Conservation (phyloP, 1,284 basidiomycete species). For the Binderoboletus segoi region DNA sequence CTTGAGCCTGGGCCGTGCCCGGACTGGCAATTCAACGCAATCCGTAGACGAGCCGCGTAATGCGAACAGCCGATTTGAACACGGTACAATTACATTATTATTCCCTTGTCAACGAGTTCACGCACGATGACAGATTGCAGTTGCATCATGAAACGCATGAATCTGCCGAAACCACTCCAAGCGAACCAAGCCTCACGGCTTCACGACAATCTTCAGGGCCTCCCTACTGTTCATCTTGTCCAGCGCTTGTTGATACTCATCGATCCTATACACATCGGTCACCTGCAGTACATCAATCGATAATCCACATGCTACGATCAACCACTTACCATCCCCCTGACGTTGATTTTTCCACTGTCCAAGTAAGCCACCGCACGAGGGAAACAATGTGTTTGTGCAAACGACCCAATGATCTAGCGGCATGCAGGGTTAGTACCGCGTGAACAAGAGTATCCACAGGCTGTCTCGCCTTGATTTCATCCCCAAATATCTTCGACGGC, state of each 20-base stretch:
- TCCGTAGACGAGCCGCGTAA: background rate
- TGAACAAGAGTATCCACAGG: background rate
- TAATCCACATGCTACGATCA: background rate
- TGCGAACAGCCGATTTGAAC: no score
- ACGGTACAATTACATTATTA: background rate
- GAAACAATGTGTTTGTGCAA: conserved; percentile 84
- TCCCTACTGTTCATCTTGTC: conserved; percentile 79
- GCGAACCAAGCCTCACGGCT: conserved; percentile 34
- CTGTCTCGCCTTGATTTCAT: conserved; percentile 66
- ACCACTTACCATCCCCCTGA: conserved; percentile 72
- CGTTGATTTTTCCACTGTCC: conserved; percentile 78
- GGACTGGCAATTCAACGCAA: background rate
- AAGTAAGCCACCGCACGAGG: conserved; percentile 83
- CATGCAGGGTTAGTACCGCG: background rate
- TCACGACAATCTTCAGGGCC: conserved; percentile 68
- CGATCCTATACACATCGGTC: conserved; percentile 70
- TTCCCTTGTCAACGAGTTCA: background rate
- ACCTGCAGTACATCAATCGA: conserved; percentile 9
- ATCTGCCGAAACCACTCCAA: background rate
- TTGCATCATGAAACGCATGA: background rate
- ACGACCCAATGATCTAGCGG: conserved; percentile 77
- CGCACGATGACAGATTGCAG: background rate
- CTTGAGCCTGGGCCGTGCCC: no score
- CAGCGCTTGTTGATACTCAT: conserved; percentile 77
- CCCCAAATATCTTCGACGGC: conserved; percentile 79